Evolutionary conservation across 2,329 filamentous ascomycete genomes (phyloP).

Genomic region (Trichocomaceae sp.): DNA sequence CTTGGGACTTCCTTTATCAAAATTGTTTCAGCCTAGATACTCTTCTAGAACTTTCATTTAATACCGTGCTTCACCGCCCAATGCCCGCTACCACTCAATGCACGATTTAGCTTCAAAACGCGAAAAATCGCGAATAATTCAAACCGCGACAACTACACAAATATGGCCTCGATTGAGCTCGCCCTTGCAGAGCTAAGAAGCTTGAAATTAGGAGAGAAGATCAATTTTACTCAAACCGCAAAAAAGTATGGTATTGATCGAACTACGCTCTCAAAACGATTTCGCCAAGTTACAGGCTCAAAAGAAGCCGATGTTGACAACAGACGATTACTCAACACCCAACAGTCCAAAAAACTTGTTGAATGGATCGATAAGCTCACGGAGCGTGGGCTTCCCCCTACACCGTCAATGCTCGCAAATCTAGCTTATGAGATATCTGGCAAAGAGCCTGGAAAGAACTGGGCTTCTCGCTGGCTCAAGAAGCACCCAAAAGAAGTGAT

Average conservation of each 20-base stretch:
- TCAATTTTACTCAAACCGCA: too few relatives aligned
- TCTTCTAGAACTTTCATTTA: background rate
- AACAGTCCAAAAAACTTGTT: background rate
- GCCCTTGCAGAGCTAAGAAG: background rate
- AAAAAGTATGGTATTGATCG: background rate
- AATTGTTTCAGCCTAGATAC: background rate
- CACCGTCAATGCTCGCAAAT: background rate
- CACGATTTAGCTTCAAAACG: background rate
- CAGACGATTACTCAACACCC: background rate
- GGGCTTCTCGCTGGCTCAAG: background rate
- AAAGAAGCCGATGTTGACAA: background rate
- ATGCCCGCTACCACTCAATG: background rate
- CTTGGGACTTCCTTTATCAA: background rate
- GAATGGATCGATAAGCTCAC: constrained; percentile 1
- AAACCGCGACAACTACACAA: background rate
- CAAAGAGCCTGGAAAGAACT: background rate
- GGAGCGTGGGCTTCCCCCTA: background rate
- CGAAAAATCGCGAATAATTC: background rate
- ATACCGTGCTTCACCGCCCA: background rate
- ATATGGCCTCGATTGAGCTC: constrained; percentile 1
- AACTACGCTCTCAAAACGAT: background rate
- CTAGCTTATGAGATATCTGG: background rate
- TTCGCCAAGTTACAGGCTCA: background rate
- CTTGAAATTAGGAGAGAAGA: too few relatives aligned
- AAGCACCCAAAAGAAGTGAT: background rate